Percentiles rank a stretch among this genome's conserved stretches.
Conservation (phyloP, 495 filamentous ascomycete species). For the Echria macrotheca region DNA sequence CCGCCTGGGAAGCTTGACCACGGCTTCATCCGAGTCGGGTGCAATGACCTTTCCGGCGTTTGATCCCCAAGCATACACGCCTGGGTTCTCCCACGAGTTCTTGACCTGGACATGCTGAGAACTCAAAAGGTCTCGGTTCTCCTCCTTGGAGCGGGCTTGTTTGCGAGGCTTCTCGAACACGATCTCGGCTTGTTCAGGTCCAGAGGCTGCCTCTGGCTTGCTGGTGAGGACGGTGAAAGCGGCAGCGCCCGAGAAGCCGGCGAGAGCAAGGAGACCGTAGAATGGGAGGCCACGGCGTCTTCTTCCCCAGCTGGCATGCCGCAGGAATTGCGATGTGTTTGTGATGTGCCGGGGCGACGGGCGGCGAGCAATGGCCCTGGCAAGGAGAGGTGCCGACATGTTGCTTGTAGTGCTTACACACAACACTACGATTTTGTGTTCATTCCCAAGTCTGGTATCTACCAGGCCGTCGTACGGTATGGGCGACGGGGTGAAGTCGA, state of each 20-base stretch:
- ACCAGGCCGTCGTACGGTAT: no score
- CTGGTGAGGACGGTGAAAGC: slow-evolving; percentile 19
- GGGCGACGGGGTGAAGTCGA: no score
- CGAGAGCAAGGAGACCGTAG: slow-evolving; percentile 20
- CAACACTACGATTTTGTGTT: neutral
- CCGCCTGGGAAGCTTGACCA: slow-evolving; percentile 73
- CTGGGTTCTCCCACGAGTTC: slow-evolving; percentile 82
- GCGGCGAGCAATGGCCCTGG: slow-evolving; percentile 17
- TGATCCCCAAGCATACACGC: slow-evolving; percentile 88
- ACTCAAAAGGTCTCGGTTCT: slow-evolving; percentile 64
- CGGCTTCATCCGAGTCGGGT: slow-evolving; percentile 68
- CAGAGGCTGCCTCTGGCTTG: neutral
- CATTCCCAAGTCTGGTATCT: neutral
- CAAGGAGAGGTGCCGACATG: slow-evolving; percentile 21
- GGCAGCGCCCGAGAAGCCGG: slow-evolving; percentile 26
- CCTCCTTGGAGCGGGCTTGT: slow-evolving; percentile 53
- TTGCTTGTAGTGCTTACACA: slow-evolving; percentile 2
- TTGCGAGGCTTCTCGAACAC: slow-evolving; percentile 57
- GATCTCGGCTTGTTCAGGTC: slow-evolving; percentile 37
- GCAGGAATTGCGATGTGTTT: slow-evolving; percentile 25
- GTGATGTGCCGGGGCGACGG: slow-evolving; percentile 1
- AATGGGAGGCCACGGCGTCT: slow-evolving; percentile 13
- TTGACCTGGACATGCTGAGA: slow-evolving; percentile 80
- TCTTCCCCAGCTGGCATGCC: slow-evolving; percentile 21
- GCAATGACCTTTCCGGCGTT: slow-evolving; percentile 82